phyloP scores from a whole-genome alignment of 2,329 filamentous ascomycete species.

The Pseudogymnoascus sp. region DNA sequence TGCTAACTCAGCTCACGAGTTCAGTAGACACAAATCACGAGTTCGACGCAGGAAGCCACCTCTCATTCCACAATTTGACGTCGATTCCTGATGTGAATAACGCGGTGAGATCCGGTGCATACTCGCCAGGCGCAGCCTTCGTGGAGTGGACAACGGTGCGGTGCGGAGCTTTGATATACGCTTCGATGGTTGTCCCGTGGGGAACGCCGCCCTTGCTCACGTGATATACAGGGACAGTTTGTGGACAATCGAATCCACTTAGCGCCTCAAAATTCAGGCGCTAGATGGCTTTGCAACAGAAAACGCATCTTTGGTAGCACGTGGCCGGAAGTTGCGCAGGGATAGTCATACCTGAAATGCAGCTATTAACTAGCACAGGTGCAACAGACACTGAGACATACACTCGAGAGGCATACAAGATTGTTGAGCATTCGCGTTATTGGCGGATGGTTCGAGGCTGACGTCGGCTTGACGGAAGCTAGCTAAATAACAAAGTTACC shows the following conservation, averaged over 20 bases:
- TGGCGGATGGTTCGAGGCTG: neutral
- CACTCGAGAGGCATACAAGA: neutral
- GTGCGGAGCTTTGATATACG: neutral
- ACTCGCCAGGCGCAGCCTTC: neutral
- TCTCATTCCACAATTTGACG: neutral
- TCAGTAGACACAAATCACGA: neutral
- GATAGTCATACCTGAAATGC: neutral
- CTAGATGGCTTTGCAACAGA: no score
- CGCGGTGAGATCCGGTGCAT: slow-evolving; percentile 12
- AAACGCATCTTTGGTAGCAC: neutral
- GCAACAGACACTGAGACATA: neutral
- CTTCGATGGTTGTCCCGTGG: neutral
- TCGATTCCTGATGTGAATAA: neutral
- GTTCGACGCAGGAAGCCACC: neutral
- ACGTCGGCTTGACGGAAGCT: neutral
- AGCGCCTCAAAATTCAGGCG: neutral
- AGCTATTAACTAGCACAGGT: neutral
- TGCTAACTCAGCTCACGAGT: slow-evolving; percentile 4
- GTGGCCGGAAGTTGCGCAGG: neutral
- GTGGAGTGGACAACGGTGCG: neutral
- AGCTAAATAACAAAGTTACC: neutral
- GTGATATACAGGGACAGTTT: no score
- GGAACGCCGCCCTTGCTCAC: no score
- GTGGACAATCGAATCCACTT: neutral
- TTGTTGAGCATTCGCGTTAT: neutral